Conservation (phyloP, 2,329 filamentous ascomycete species). For the Exophiala bonariae region DNA sequence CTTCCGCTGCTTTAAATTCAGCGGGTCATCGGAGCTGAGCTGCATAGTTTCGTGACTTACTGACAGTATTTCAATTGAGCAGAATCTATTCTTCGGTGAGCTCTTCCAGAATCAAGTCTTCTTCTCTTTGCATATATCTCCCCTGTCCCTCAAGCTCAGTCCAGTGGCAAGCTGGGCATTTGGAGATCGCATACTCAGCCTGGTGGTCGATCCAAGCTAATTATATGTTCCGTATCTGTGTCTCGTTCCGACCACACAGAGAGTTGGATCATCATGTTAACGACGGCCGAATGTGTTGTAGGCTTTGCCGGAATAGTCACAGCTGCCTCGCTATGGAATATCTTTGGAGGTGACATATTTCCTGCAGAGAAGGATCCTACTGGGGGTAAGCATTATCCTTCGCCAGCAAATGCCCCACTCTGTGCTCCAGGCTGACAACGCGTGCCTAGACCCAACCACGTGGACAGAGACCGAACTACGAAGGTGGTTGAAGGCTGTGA, state of each 20-base stretch:
- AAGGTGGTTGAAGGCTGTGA: conserved; percentile 77
- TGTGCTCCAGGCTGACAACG: conserved; percentile 29
- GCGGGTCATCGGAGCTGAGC: no score
- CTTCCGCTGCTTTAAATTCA: no score
- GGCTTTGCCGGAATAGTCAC: conserved; percentile 81
- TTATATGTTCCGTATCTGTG: no score
- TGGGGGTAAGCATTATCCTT: conserved; percentile 62
- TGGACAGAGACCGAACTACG: conserved; percentile 82
- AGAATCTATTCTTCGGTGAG: conserved; percentile 65
- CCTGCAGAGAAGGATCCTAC: conserved; percentile 73
- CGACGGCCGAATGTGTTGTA: conserved; percentile 34
- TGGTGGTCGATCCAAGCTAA: no score
- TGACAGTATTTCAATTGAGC: conserved; percentile 20
- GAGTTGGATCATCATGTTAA: background rate
- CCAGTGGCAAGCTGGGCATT: no score
- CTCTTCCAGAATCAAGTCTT: conserved; percentile 1
- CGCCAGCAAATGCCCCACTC: no score
- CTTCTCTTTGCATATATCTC: conserved; percentile 2
- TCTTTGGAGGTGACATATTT: conserved; percentile 85
- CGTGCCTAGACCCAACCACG: conserved; percentile 55
- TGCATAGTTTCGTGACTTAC: no score
- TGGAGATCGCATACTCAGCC: no score
- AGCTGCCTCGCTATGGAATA: conserved; percentile 77
- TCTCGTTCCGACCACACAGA: no score
- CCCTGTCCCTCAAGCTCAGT: no score